Evolutionary conservation across 1,139 yeast species (phyloP).

Genomic region (Lipomyces yarrowii): DNA sequence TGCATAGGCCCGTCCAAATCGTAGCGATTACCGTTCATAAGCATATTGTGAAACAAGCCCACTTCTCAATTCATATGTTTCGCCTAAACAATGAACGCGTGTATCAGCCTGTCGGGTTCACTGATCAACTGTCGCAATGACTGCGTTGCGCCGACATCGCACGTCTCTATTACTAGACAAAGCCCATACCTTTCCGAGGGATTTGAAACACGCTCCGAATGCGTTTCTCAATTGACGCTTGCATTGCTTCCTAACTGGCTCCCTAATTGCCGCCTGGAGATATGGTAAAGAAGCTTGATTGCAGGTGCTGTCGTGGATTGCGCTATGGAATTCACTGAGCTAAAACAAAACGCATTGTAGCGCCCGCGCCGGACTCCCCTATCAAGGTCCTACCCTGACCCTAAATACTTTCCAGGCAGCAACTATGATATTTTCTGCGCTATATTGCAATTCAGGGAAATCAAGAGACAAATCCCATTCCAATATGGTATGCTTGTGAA

Average conservation of each 20-base stretch:
- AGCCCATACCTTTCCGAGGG: conserved; percentile 54
- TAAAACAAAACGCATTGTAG: background rate
- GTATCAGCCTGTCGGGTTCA: background rate
- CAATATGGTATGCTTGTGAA: background rate
- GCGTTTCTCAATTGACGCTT: conserved; percentile 50
- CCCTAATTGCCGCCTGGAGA: background rate
- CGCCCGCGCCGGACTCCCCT: no score
- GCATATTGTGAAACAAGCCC: conserved; percentile 96
- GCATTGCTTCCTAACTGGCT: conserved; percentile 35
- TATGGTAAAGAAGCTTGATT: background rate
- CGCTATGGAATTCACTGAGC: background rate
- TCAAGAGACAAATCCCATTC: background rate
- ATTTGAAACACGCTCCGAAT: conserved; percentile 58
- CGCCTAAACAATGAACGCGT: conserved; percentile 51
- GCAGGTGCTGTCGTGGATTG: background rate
- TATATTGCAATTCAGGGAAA: background rate
- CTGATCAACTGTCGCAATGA: background rate
- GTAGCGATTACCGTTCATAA: conserved; percentile 52
- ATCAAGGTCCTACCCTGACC: no score
- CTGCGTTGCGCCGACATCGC: background rate
- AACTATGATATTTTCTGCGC: no score
- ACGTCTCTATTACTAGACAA: background rate
- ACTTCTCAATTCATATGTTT: conserved; percentile 81
- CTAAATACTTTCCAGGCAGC: no score
- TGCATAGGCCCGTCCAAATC: background rate